Conservation (phyloP, 2,329 filamentous ascomycete species). For the Teratosphaeria gauchensis region DNA sequence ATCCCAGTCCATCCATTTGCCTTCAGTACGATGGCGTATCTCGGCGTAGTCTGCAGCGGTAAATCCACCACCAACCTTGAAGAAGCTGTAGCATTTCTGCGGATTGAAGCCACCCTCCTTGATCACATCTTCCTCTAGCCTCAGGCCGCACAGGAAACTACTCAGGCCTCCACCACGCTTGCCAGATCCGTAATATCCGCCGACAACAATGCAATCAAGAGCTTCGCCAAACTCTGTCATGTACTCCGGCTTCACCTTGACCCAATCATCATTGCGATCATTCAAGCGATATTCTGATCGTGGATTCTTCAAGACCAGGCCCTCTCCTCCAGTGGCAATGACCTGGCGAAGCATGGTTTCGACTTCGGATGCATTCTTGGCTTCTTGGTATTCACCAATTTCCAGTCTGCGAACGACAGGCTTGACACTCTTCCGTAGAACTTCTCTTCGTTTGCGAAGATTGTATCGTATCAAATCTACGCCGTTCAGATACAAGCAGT, state of each 20-base stretch:
- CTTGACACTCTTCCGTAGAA: conserved; percentile 61
- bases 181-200: conserved; percentile 86
- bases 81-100: conserved; percentile 85
- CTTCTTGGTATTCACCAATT: conserved; percentile 62
- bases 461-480: conserved; percentile 71
- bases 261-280: conserved; percentile 88
- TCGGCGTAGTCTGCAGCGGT: conserved; percentile 73
- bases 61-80: conserved; percentile 95
- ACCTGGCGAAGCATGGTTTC: conserved; percentile 72
- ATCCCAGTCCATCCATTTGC: conserved; percentile 87
- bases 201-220: conserved; percentile 80
- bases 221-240: conserved; percentile 94
- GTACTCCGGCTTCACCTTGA: conserved; percentile 98
- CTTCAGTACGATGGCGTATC: conserved; percentile 74
- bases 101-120: conserved; percentile 52
- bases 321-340: conserved; percentile 78
- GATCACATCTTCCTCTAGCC: conserved; percentile 43
- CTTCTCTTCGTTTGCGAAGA: conserved; percentile 67
- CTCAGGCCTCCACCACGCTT: conserved; percentile 72
- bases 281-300: conserved; percentile 78
- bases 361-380: conserved; percentile 59
- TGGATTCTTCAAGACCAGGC: conserved; percentile 88
- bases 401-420: conserved; percentile 69
- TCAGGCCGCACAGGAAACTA: conserved; percentile 85
- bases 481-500: conserved; percentile 82